Evolutionary conservation across 352 stramenopile species (phyloP).

Genomic region (Elongisporangium undulatum): DNA sequence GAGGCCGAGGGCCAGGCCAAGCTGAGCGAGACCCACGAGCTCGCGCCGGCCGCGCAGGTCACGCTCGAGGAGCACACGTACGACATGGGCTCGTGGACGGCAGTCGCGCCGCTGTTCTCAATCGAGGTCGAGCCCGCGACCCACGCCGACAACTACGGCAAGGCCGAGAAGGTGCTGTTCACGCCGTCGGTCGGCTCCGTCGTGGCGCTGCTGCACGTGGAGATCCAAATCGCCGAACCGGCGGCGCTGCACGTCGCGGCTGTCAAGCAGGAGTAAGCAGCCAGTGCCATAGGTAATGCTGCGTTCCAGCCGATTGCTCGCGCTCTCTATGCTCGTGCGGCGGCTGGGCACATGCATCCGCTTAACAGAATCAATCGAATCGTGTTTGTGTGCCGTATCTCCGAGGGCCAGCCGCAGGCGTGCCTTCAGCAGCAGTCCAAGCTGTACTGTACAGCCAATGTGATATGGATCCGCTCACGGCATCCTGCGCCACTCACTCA

Average conservation of each 20-base stretch:
- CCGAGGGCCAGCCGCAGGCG: background rate
- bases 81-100: constrained; percentile 77
- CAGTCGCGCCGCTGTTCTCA: constrained; percentile 48
- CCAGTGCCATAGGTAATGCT: background rate
- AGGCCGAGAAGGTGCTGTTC: constrained; percentile 38
- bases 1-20: constrained; percentile 62
- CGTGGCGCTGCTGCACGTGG: constrained; percentile 56
- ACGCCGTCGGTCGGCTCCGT: constrained; percentile 48
- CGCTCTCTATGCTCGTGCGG: background rate
- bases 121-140: constrained; percentile 43
- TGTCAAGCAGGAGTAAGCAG: constrained; percentile 30
- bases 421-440: background rate
- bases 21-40: constrained; percentile 47
- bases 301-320: background rate
- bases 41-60: constrained; percentile 30
- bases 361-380: background rate
- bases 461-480: background rate
- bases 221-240: constrained; percentile 35
- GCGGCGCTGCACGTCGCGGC: constrained; percentile 34
- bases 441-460: background rate
- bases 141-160: constrained; percentile 9
- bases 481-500: background rate
- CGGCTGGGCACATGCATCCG: no score
- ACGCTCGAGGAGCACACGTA: constrained; percentile 61
- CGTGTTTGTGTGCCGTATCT: background rate